Evolutionary conservation across 441 rosid species (phyloP), one percentile per base, ranked within the genome.

Genomic region (Croton laevigatus): DNA sequence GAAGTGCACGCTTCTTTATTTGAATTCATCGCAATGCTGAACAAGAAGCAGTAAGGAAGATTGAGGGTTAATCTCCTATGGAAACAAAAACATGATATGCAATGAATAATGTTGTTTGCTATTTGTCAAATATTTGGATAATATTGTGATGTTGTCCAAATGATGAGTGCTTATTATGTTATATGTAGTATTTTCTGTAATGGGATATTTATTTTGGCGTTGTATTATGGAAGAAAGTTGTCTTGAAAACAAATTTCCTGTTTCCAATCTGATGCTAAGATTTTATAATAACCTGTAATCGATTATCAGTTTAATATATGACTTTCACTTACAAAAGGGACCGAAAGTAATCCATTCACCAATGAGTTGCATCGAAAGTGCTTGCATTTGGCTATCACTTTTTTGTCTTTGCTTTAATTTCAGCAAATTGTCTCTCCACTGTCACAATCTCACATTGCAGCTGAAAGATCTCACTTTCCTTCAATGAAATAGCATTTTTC

Each of bases 1-100:
- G 95, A 84, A 76, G 88, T 85, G 64, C 92, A 90, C 74, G 70
- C 84, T 52, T 27, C 62, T 76, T 79, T 94, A 72, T 80, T 74
- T 70, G 72, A 45, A 74, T 73, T 59, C 68, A 83, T 83, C 74
- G 83, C 66, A 22, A 74, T 7, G 27, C 54, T 81, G 6, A 81
- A 80, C 70, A 77, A 75, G 73, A 84, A 66, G 71, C 72, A 22
- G 54, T 62, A 74, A 42, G 60, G 5, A 19, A 75, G 70, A 22
- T 67, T 1, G 81, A 65, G 79, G 53, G 66, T 44, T 72, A 75
- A 59, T 65, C 81, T 69, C 17, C 44, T 69, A 48, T 71, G 52
- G 52, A 19, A 51, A 7, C n/a, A 63, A 78, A 55, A 27, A 27
- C 32, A 27, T 27, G 2, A 27, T 27, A 27, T 27, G 32, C 6